phyloP scores from a whole-genome alignment of 495 filamentous ascomycete species.

The Lasiosphaeria ovina region DNA sequence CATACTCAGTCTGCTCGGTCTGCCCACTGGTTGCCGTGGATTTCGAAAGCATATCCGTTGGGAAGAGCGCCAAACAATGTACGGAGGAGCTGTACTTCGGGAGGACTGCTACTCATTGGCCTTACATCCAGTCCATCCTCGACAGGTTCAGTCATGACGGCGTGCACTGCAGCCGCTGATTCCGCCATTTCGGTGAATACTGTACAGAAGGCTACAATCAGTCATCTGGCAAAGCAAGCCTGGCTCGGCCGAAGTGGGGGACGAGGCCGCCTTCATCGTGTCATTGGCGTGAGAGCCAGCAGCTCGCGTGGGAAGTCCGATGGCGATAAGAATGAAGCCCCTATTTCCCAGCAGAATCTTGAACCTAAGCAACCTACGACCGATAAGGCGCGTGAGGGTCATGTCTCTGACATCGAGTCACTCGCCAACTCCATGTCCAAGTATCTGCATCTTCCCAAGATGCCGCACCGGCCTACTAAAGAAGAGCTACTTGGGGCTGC shows the following conservation, averaged over 20 bases:
- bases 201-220: slow-evolving; percentile 35
- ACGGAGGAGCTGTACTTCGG: slow-evolving; percentile 43
- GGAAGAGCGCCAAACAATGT: slow-evolving; percentile 30
- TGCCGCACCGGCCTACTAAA: slow-evolving; percentile 85
- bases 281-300: slow-evolving; percentile 19
- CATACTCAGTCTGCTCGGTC: slow-evolving; percentile 18
- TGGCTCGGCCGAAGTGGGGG: slow-evolving; percentile 32
- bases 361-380: slow-evolving; percentile 10
- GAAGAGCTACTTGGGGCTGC: slow-evolving; percentile 91
- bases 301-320: slow-evolving; percentile 40
- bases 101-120: slow-evolving; percentile 40
- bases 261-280: slow-evolving; percentile 20
- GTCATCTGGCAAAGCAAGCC: slow-evolving; percentile 38
- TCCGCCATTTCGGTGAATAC: slow-evolving; percentile 33
- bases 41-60: slow-evolving; percentile 17
- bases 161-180: slow-evolving; percentile 42
- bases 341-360: slow-evolving; percentile 11
- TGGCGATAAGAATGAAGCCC: slow-evolving; percentile 16
- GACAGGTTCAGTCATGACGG: slow-evolving; percentile 38
- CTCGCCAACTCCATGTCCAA: slow-evolving; percentile 44
- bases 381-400: slow-evolving; percentile 18
- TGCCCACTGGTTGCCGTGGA: slow-evolving; percentile 25
- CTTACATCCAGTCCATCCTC: slow-evolving; percentile 38
- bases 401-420: slow-evolving; percentile 31
- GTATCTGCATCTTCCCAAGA: slow-evolving; percentile 60